phyloP scores from a whole-genome alignment of 2,329 filamentous ascomycete species.

The Annulohypoxylon truncatum region DNA sequence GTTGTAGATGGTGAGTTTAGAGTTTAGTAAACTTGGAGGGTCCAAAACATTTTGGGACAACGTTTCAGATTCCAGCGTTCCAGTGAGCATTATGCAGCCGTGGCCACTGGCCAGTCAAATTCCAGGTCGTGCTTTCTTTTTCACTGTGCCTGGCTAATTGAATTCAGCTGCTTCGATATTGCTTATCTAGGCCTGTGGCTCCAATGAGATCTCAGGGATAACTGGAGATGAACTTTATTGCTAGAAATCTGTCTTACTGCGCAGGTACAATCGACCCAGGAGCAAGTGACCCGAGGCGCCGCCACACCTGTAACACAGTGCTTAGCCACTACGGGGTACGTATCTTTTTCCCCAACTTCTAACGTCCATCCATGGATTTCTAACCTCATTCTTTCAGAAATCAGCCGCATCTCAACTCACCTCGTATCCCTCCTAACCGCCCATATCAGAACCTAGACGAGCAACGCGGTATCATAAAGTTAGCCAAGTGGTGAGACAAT shows the following conservation, averaged over 20 bases:
- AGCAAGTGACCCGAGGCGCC: background rate
- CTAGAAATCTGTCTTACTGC: background rate
- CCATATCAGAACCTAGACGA: constrained; percentile 6
- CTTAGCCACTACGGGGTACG: constrained; percentile 13
- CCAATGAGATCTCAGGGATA: background rate
- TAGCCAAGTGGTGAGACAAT: constrained; percentile 18
- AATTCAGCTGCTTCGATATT: background rate
- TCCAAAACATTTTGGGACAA: background rate
- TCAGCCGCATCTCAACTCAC: constrained; percentile 33
- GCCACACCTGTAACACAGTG: constrained; percentile 12
- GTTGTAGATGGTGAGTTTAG: constrained; percentile 5
- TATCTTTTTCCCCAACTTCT: background rate
- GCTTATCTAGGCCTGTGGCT: background rate
- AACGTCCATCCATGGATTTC: background rate
- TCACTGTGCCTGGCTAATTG: background rate
- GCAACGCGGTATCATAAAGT: background rate
- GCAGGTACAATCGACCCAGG: constrained; percentile 10
- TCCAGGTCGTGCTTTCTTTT: background rate
- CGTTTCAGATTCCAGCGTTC: constrained; percentile 2
- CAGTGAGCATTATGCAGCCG: background rate
- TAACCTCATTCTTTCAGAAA: constrained; percentile 4
- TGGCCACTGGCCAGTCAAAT: background rate
- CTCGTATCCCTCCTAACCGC: background rate
- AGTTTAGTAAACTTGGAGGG: constrained; percentile 2
- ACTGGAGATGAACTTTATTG: background rate